Percentiles rank a stretch among this genome's conserved stretches.
Evolutionary conservation across 768 basidiomycete genomes (phyloP).

Genomic region (Lepiota venenata): DNA sequence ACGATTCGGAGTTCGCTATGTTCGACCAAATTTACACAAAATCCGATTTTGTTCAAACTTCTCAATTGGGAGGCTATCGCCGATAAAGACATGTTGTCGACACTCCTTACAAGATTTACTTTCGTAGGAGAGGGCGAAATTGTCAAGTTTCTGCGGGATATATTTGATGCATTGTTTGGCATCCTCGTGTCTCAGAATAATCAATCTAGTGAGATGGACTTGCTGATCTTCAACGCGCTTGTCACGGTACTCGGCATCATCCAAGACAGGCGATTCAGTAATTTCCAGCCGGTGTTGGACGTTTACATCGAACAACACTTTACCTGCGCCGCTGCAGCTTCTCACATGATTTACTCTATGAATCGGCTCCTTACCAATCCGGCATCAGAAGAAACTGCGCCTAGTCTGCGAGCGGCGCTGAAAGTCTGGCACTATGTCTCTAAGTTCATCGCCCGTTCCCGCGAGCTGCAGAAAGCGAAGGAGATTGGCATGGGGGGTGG

Average conservation of each 20-base stretch:
- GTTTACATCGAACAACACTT: conserved; percentile 93
- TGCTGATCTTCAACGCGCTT: conserved; percentile 85
- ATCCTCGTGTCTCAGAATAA: conserved; percentile 79
- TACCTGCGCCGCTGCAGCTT: conserved; percentile 72
- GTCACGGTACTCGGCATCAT: conserved; percentile 91
- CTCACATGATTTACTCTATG: conserved; percentile 86
- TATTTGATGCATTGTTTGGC: conserved; percentile 91
- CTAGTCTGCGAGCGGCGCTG: conserved; percentile 79
- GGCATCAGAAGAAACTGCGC: conserved; percentile 66
- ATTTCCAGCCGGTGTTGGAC: conserved; percentile 91
- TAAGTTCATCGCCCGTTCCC: conserved; percentile 88
- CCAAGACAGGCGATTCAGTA: conserved; percentile 91
- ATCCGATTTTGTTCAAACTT: conserved; percentile 75
- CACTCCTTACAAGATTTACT: conserved; percentile 78
- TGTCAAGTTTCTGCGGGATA: conserved; percentile 86
- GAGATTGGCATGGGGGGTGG: conserved; percentile 78
- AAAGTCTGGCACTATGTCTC: conserved; percentile 98
- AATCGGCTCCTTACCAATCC: conserved; percentile 76
- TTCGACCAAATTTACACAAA: conserved; percentile 91
- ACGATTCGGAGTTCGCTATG: conserved; percentile 86
- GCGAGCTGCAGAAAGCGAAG: conserved; percentile 82
- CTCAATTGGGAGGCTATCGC: conserved; percentile 75
- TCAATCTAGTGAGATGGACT: conserved; percentile 74
- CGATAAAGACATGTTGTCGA: conserved; percentile 62
- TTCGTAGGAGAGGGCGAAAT: conserved; percentile 95